Evolutionary conservation across 352 stramenopile species (phyloP).

Genomic region (Peronospora farinosa): DNA sequence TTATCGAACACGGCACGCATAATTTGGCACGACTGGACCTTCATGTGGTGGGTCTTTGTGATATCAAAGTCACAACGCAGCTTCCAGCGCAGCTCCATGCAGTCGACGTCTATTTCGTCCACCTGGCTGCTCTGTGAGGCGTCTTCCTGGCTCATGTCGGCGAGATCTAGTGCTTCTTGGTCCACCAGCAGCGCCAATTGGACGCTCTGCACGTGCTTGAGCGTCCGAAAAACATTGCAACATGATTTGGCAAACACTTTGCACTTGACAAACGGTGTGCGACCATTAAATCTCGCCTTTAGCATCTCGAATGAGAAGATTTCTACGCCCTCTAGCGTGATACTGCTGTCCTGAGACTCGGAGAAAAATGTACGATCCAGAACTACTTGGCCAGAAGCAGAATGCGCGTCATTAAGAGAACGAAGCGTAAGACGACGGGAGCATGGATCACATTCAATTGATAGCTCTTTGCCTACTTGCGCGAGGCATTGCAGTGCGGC

Average conservation of each 20-base stretch:
- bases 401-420: conserved; percentile 81
- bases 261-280: conserved; percentile 55
- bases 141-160: conserved; percentile 23
- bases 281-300: conserved; percentile 18
- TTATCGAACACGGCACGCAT: conserved; percentile 79
- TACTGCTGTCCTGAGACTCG: conserved; percentile 8
- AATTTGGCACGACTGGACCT: conserved; percentile 67
- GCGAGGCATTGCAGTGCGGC: conserved; percentile 70
- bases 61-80: conserved; percentile 80
- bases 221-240: conserved; percentile 74
- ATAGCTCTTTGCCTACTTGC: conserved; percentile 76
- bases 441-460: conserved; percentile 55
- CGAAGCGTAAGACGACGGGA: conserved; percentile 47
- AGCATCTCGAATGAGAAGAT: conserved; percentile 19
- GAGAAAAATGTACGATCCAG: conserved; percentile 72
- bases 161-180: conserved; percentile 23
- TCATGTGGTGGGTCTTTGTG: conserved; percentile 83
- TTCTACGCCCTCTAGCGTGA: conserved; percentile 17
- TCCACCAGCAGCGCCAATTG: conserved; percentile 60
- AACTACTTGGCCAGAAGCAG: conserved; percentile 55
- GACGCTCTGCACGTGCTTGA: conserved; percentile 76
- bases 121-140: conserved; percentile 21
- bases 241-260: conserved; percentile 75
- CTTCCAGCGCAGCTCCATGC: conserved; percentile 56
- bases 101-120: conserved; percentile 57